phyloP scores from a whole-genome alignment of 2,329 filamentous ascomycete genomes.

The Trichophyton simii region DNA sequence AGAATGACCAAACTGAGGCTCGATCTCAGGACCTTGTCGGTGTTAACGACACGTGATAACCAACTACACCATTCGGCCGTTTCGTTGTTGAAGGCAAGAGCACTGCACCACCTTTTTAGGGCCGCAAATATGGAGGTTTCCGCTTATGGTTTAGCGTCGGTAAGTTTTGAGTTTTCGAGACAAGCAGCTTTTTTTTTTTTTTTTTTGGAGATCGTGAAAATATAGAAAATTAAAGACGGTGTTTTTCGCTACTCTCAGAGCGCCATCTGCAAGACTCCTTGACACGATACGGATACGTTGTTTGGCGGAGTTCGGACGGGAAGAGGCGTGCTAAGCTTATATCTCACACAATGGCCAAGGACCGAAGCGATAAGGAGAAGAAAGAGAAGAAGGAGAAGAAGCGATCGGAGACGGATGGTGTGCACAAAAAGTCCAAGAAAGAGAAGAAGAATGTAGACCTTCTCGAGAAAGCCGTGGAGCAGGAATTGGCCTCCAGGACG shows the following conservation, averaged over 20 bases:
- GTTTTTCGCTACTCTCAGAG: not conserved
- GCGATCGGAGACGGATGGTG: slow-evolving; percentile 34
- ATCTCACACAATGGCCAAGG: slow-evolving; percentile 32
- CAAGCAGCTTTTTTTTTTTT: slow-evolving; percentile 1
- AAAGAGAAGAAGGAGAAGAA: slow-evolving; percentile 34
- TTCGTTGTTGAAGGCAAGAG: not conserved
- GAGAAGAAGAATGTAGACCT: slow-evolving; percentile 32
- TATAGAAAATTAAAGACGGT: not conserved
- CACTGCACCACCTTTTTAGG: not conserved
- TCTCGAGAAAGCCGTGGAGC: slow-evolving; percentile 29
- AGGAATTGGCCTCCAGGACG: slow-evolving; percentile 27
- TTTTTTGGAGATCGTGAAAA: not conserved
- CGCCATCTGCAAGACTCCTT: not conserved
- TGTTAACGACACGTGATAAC: slow-evolving; percentile 5
- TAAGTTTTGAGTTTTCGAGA: not conserved
- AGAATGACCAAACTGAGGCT: slow-evolving; percentile 10
- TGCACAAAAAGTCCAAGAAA: slow-evolving; percentile 37
- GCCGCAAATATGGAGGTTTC: not conserved
- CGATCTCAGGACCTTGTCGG: slow-evolving; percentile 13
- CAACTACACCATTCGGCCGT: slow-evolving; percentile 4
- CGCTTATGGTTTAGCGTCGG: not conserved
- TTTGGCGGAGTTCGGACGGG: not conserved
- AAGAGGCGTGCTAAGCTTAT: not conserved
- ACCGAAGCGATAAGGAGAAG: slow-evolving; percentile 32
- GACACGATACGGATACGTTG: not conserved